Evolutionary conservation across 176 grass and related monocot species (phyloP).

Genomic region (Musa schizocarpa): DNA sequence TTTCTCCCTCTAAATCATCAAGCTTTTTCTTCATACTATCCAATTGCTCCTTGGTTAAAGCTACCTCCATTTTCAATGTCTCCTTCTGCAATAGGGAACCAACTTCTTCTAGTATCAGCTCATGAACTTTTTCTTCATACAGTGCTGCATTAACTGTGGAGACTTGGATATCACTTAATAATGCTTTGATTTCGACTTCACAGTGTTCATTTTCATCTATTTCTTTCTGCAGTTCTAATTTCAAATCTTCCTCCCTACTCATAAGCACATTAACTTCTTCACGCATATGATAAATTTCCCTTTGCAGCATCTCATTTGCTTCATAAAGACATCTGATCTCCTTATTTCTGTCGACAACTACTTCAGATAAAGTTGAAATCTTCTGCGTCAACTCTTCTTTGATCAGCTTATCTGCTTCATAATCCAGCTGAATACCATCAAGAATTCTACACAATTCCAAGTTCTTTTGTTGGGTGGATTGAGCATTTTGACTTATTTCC

Average conservation of each 20-base stretch:
- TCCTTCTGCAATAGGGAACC: conserved; percentile 30
- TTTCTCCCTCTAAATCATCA: conserved; percentile 41
- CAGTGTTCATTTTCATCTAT: conserved; percentile 38
- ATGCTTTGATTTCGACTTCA: conserved; percentile 37
- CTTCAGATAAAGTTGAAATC: conserved; percentile 27
- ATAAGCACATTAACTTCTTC: conserved; percentile 32
- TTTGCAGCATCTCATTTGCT: conserved; percentile 38
- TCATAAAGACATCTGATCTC: conserved; percentile 34
- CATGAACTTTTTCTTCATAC: conserved; percentile 56
- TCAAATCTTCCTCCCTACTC: conserved; percentile 24
- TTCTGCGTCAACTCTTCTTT: conserved; percentile 62
- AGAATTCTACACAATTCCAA: conserved; percentile 41
- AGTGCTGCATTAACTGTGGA: conserved; percentile 44
- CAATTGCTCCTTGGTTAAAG: conserved; percentile 31
- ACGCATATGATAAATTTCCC: conserved; percentile 14
- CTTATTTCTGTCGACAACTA: conserved; percentile 26
- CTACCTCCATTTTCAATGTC: conserved; percentile 35
- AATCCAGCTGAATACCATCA: conserved; percentile 40
- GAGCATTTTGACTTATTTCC: conserved; percentile 49
- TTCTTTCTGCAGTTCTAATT: conserved; percentile 27
- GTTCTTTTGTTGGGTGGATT: conserved; percentile 45
- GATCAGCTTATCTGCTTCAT: conserved; percentile 44
- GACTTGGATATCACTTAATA: conserved; percentile 43
- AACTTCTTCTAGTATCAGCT: conserved; percentile 44
- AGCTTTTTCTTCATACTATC: conserved; percentile 45